phyloP scores from a whole-genome alignment of 106 monocot genomes.

The Platanthera guangdongensis region DNA sequence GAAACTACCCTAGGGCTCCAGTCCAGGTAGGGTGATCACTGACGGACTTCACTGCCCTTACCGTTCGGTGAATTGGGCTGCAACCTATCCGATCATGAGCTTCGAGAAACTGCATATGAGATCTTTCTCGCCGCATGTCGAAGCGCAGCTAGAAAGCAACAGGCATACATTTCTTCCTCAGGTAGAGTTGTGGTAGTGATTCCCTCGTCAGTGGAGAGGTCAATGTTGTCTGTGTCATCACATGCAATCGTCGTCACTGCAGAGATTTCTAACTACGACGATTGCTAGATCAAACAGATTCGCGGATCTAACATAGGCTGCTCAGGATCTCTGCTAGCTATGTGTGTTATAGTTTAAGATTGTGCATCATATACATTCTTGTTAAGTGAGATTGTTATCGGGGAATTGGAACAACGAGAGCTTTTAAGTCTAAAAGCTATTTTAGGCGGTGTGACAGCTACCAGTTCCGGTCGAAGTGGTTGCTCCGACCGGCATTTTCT shows the following conservation, averaged over 20 bases:
- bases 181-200: slow-evolving; percentile 8
- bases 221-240: not conserved
- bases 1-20: too few relatives aligned
- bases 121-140: slow-evolving; percentile 54
- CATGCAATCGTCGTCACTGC: not conserved
- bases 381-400: too few relatives aligned
- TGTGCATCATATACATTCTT: too few relatives aligned
- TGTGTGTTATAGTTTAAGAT: too few relatives aligned
- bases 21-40: too few relatives aligned
- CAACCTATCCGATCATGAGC: slow-evolving; percentile 31
- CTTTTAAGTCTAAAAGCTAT: too few relatives aligned
- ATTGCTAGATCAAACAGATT: not conserved
- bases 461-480: too few relatives aligned
- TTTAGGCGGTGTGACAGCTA: too few relatives aligned
- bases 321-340: not conserved
- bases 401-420: too few relatives aligned
- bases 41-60: slow-evolving; percentile 15
- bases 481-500: too few relatives aligned
- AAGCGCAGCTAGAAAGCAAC: slow-evolving; percentile 40
- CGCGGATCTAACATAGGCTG: not conserved
- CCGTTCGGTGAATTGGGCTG: slow-evolving; percentile 37
- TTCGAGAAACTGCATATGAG: slow-evolving; percentile 58
- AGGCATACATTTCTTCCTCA: slow-evolving; percentile 40
- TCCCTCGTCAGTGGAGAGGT: not conserved
- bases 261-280: too few relatives aligned